Conservation (phyloP, 805 yeast genomes). For the Metschnikowia borealis region DNA sequence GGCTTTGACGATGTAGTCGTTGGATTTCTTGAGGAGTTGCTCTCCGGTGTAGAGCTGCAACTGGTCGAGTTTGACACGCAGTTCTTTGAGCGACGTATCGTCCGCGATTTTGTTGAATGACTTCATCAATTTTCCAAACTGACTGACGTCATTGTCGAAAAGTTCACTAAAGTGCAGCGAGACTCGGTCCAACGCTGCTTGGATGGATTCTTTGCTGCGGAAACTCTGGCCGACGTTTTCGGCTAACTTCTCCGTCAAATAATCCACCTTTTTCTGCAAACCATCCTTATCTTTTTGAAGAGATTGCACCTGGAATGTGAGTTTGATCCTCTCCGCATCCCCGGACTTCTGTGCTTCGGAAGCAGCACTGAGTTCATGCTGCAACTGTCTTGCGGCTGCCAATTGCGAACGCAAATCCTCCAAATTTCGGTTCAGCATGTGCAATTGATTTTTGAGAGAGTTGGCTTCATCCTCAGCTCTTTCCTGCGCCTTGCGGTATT, state of each 20-base stretch:
- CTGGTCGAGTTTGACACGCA: conserved; percentile 46
- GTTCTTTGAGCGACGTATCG: conserved; percentile 54
- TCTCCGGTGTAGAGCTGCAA: conserved; percentile 24
- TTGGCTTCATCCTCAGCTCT: conserved; percentile 2
- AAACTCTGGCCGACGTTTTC: conserved; percentile 19
- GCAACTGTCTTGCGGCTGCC: conserved; percentile 4
- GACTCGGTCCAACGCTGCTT: conserved; percentile 22
- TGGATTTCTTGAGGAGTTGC: conserved; percentile 7
- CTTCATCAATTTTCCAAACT: conserved; percentile 47
- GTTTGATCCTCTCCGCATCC: conserved; percentile 42
- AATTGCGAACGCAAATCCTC: conserved; percentile 12
- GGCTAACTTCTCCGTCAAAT: conserved; percentile 35
- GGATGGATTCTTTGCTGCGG: conserved; percentile 1
- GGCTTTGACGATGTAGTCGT: conserved; percentile 1
- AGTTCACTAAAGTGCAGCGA: conserved; percentile 43
- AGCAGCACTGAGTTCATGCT: conserved; percentile 22
- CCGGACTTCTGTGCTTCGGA: conserved; percentile 39
- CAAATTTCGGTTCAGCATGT: conserved; percentile 8
- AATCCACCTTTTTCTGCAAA: conserved; percentile 33
- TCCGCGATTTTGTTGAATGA: conserved; percentile 55
- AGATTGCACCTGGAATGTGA: conserved; percentile 39
- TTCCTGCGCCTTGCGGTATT: conserved; percentile 7
- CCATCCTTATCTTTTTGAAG: conserved; percentile 34
- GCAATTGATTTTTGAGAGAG: conserved; percentile 11
- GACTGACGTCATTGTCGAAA: conserved; percentile 38